Base-by-base conservation (phyloP, 345 rosid species). In the Balakata baccata region DNA sequence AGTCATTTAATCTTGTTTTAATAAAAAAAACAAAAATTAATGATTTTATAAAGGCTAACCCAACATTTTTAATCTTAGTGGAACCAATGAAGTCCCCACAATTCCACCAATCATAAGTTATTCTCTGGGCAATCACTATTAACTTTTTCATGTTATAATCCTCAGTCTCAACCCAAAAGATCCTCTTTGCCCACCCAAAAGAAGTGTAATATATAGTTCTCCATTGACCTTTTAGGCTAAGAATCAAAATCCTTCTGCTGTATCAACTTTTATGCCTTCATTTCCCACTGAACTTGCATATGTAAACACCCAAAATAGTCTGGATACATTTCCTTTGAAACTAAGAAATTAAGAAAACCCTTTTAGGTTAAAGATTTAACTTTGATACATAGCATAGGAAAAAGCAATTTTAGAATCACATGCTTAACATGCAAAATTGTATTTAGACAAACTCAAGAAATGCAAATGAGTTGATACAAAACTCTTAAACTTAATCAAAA, bases 281-380 rank as follows among this genome's bases (percentile, higher is more conserved):
- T 56, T 29, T n/a, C 34, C 9, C 61, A n/a, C 12, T n/a, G 0
- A 8, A 9, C 23, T 9, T 6, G 37, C 10, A 12, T 22, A 23
- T 25, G 2, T 29, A 22, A 11, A 10, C 0, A 54, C 34, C 11
- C n/a, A 38, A 11, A 14, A 7, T 61, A n/a, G 22, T 16, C 7
- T 13, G n/a, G 47, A 6, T 13, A 7, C 43, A 54, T 64, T 69
- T 73, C 58, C 79, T 74, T 67, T 51, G 68, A 25, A 61, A 62
- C 75, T 25, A 70, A 79, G 68, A 25, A 61, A 62, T 73, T 25
- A 70, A 79, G 77, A 37, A 70, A 73, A 66, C 45, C 62, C 34
- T 29, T 66, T 23, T 18, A 11, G 51, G 34, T 52, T 56, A 53
- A 62, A 39, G 66, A 68, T 69, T 62, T 52, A 49, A 20, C 57